A percentile compares a stretch with the other conserved stretches of the same genome.
phyloP scores from a whole-genome alignment of 345 rosid species.

The Laguncularia racemosa region DNA sequence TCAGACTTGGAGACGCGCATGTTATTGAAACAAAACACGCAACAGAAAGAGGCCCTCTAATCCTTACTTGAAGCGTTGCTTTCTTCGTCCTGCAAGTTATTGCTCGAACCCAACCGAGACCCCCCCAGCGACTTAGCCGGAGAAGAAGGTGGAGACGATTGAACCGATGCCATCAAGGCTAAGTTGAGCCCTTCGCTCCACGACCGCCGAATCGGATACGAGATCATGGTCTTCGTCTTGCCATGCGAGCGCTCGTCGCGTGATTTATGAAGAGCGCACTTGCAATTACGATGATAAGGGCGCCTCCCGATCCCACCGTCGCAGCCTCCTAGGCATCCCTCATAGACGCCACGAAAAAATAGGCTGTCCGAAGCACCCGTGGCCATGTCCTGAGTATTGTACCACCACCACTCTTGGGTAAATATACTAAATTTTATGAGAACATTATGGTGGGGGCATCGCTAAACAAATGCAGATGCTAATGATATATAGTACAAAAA shows the following conservation, averaged over 20 bases:
- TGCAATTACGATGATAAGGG: constrained; percentile 39
- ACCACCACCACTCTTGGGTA: constrained; percentile 3
- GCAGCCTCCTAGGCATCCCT: constrained; percentile 45
- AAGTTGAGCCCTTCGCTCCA: too few species aligned
- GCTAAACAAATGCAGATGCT: background rate
- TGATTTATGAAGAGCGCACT: constrained; percentile 30
- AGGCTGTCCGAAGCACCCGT: constrained; percentile 48
- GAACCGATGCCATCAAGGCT: too few species aligned
- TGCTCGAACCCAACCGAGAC: too few species aligned
- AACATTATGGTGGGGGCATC: constrained; percentile 10
- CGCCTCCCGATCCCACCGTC: constrained; percentile 44
- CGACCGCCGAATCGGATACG: too few species aligned
- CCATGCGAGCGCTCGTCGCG: constrained; percentile 7
- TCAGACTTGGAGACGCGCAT: too few species aligned
- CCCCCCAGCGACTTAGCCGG: too few species aligned
- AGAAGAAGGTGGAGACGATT: too few species aligned
- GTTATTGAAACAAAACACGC: too few species aligned
- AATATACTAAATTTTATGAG: background rate
- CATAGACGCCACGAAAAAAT: constrained; percentile 35
- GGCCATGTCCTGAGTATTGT: constrained; percentile 22
- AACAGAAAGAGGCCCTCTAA: too few species aligned
- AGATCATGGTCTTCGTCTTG: too few species aligned
- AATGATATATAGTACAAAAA: constrained; percentile 1
- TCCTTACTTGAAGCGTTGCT: too few species aligned
- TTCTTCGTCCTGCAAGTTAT: too few species aligned